Percentiles rank a stretch among this genome's conserved stretches.
phyloP scores from a whole-genome alignment of 257 asterid genomes.

The Knoxia roxburghii region DNA sequence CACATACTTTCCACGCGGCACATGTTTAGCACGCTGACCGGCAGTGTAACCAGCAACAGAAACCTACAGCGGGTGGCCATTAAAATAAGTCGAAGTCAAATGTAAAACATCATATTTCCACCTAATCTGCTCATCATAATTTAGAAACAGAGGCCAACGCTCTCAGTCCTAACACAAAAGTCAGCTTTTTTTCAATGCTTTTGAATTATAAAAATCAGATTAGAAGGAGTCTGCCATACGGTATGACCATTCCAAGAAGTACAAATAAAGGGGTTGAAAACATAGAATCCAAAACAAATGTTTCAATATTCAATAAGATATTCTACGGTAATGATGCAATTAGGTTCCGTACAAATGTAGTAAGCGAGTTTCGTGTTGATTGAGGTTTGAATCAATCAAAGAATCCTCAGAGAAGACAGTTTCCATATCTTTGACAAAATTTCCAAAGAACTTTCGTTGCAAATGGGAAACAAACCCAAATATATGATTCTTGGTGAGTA shows the following conservation, averaged over 20 bases:
- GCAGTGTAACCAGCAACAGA: conserved; percentile 82
- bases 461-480: too few relatives aligned
- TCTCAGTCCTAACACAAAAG: neutral
- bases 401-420: neutral
- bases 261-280: neutral
- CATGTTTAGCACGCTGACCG: conserved; percentile 88
- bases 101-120: neutral
- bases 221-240: neutral
- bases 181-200: neutral
- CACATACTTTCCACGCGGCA: conserved; percentile 69
- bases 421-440: neutral
- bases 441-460: neutral
- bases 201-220: neutral
- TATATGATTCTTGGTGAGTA: too few relatives aligned
- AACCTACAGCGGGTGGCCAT: conserved; percentile 43
- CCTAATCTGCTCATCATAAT: too few relatives aligned
- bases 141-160: too few relatives aligned
- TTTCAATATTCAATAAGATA: neutral
- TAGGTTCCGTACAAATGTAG: neutral
- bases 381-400: neutral
- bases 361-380: neutral
- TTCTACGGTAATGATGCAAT: neutral
- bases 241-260: neutral
- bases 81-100: neutral
- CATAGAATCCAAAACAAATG: neutral